A percentile compares a stretch with the other conserved stretches of the same genome.
These are phyloP conservation scores for Rhodosporidiobolus odoratus DNA, from an alignment of 768 basidiomycete genomes.

Conservation along the genomic window DNA sequence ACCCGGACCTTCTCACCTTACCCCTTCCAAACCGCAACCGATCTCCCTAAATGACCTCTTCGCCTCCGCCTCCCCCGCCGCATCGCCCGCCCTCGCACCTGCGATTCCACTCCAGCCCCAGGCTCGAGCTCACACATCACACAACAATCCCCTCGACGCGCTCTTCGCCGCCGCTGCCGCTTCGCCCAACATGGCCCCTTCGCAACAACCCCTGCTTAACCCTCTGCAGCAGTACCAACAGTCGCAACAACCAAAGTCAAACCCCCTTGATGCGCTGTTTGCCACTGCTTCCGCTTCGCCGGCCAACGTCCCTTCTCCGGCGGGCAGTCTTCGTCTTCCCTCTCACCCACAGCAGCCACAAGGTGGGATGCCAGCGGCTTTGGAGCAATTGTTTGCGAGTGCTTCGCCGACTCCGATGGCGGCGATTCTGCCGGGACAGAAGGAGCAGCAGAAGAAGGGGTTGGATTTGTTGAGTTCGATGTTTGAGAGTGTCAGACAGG, in stretches of 20 bases:
- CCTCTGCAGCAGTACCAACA: too few relatives aligned
- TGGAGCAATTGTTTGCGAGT: slow-evolving; percentile 24
- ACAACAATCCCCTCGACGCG: slow-evolving; percentile 37
- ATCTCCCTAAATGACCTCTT: too few relatives aligned
- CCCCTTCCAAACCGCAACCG: too few relatives aligned
- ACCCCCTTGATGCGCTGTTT: slow-evolving; percentile 27
- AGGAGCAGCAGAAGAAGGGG: neutral
- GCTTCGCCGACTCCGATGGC: slow-evolving; percentile 18
- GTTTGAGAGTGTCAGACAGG: slow-evolving; percentile 11
- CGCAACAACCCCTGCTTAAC: neutral
- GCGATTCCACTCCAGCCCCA: slow-evolving; percentile 4
- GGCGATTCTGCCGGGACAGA: neutral
- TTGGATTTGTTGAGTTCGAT: slow-evolving; percentile 30
- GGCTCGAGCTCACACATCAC: neutral
- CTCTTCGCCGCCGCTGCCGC: slow-evolving; percentile 27
- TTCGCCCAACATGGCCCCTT: neutral
- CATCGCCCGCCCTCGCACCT: neutral
- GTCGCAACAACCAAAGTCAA: too few relatives aligned
- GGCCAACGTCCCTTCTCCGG: too few relatives aligned
- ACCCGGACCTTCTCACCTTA: too few relatives aligned
- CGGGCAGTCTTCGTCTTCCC: neutral
- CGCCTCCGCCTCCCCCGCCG: slow-evolving; percentile 5
- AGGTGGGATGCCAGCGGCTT: neutral
- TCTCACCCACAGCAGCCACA: neutral
- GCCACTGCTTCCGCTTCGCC: neutral